Percentiles rank a stretch among this genome's conserved stretches.
phyloP scores from a whole-genome alignment of 2,329 filamentous ascomycete species.

The Pestalotiopsis sp. region DNA sequence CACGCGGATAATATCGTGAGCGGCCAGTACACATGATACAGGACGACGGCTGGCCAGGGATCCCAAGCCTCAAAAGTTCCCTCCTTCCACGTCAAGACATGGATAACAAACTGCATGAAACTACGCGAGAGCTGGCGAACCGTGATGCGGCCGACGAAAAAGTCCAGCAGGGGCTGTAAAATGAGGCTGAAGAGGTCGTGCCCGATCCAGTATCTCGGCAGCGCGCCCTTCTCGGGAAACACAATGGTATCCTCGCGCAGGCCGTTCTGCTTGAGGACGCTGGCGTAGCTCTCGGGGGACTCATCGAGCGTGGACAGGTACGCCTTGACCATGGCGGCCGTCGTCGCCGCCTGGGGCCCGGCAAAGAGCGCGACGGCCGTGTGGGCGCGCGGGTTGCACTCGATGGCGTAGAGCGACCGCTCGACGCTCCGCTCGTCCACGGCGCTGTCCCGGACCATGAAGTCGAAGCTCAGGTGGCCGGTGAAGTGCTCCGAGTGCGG shows the following conservation, averaged over 20 bases:
- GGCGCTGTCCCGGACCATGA: constrained; percentile 56
- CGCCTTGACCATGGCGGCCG: constrained; percentile 46
- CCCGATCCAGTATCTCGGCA: constrained; percentile 63
- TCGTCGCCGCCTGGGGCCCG: constrained; percentile 33
- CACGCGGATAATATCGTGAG: constrained; percentile 48
- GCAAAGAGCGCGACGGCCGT: constrained; percentile 66
- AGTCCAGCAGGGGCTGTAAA: constrained; percentile 44
- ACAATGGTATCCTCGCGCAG: constrained; percentile 1
- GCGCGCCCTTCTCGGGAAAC: constrained; percentile 22
- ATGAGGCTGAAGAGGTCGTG: constrained; percentile 62
- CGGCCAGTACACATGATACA: constrained; percentile 60
- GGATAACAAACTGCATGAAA: constrained; percentile 32
- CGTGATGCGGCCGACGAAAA: constrained; percentile 23
- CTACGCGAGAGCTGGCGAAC: constrained; percentile 20
- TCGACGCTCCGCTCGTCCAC: constrained; percentile 25
- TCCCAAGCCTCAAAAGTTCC: constrained; percentile 56
- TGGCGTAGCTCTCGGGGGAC: neutral
- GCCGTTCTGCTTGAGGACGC: neutral
- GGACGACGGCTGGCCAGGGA: constrained; percentile 57
- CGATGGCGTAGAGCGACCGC: constrained; percentile 64
- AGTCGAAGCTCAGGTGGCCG: constrained; percentile 73
- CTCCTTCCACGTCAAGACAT: constrained; percentile 54
- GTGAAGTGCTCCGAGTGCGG: constrained; percentile 50
- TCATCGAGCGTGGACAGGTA: constrained; percentile 51
- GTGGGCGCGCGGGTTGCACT: constrained; percentile 71